Evolutionary conservation across 2,329 filamentous ascomycete genomes (phyloP).

Genomic region (Colletotrichum agaves): DNA sequence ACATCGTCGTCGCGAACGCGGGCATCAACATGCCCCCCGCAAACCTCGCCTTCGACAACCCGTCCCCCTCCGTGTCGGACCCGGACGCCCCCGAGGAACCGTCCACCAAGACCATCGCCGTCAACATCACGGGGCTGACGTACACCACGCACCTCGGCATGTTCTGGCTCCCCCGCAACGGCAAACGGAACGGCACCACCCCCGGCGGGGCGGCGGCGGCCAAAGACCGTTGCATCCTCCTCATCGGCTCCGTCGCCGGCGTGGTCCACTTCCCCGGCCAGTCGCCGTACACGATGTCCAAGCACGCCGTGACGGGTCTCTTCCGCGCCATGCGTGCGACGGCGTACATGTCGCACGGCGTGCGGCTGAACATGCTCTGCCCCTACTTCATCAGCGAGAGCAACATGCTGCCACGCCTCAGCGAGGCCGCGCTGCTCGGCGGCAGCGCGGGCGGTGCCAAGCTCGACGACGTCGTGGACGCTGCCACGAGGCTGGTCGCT

Average conservation of each 20-base stretch:
- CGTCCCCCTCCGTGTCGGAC: conserved; percentile 54
- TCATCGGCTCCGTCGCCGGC: conserved; percentile 72
- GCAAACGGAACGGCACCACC: conserved; percentile 17
- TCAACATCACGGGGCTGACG: conserved; percentile 72
- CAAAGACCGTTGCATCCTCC: conserved; percentile 68
- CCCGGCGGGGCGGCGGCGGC: conserved; percentile 3
- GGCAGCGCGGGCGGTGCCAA: conserved; percentile 59
- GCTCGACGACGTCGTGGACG: conserved; percentile 70
- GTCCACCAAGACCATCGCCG: conserved; percentile 64
- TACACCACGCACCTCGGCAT: conserved; percentile 74
- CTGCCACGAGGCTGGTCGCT: conserved; percentile 69
- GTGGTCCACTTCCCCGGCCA: conserved; percentile 56
- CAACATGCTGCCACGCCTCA: conserved; percentile 58
- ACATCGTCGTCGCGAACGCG: conserved; percentile 74
- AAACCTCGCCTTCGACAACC: conserved; percentile 57
- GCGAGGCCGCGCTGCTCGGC: conserved; percentile 63
- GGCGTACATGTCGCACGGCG: conserved; percentile 55
- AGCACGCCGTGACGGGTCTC: conserved; percentile 74
- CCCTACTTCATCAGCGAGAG: conserved; percentile 75
- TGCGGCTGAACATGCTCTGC: conserved; percentile 73
- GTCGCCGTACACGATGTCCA: conserved; percentile 68
- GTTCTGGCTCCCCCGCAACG: conserved; percentile 64
- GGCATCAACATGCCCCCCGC: conserved; percentile 60
- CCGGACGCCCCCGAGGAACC: conserved; percentile 55
- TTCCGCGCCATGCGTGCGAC: conserved; percentile 68